Evolutionary conservation across 1,139 yeast genomes (phyloP).

Genomic region (Kodamaea alishanica): DNA sequence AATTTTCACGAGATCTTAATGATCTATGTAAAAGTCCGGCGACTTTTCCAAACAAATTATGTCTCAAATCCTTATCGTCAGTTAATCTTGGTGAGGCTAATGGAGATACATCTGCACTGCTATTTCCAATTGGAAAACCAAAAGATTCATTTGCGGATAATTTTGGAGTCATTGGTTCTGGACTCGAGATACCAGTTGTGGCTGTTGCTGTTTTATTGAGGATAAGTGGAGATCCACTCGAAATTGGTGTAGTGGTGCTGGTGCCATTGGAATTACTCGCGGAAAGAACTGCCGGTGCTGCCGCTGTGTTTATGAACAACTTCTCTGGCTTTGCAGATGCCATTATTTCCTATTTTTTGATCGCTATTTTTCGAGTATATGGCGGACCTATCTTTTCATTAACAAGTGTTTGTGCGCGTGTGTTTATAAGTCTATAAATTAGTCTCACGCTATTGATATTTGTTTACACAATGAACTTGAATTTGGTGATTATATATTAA

Average conservation of each 20-base stretch:
- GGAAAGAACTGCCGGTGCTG: neutral
- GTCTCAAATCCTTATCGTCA: conserved; percentile 21
- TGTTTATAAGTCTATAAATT: too few species aligned
- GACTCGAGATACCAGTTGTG: conserved; percentile 16
- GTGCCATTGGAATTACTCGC: conserved; percentile 1
- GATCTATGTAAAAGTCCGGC: conserved; percentile 29
- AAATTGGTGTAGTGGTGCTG: conserved; percentile 1
- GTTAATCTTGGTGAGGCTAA: conserved; percentile 8
- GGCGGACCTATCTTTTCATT: too few species aligned
- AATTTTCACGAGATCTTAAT: conserved; percentile 15
- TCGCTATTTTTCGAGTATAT: too few species aligned
- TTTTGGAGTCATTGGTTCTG: conserved; percentile 17
- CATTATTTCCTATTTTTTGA: too few species aligned
- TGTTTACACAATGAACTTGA: too few species aligned
- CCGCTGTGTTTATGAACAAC: conserved; percentile 2
- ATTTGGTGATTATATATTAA: conserved; percentile 5
- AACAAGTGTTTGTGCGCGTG: too few species aligned
- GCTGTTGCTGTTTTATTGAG: conserved; percentile 10
- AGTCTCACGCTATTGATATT: too few species aligned
- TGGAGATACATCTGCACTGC: conserved; percentile 8
- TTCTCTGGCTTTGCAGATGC: conserved; percentile 1
- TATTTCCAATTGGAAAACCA: neutral
- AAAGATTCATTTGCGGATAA: conserved; percentile 8
- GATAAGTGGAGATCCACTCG: conserved; percentile 5
- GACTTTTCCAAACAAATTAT: conserved; percentile 31